phyloP scores from a whole-genome alignment of 2,329 filamentous ascomycete species.

The Xylariomycetidae sp. region DNA sequence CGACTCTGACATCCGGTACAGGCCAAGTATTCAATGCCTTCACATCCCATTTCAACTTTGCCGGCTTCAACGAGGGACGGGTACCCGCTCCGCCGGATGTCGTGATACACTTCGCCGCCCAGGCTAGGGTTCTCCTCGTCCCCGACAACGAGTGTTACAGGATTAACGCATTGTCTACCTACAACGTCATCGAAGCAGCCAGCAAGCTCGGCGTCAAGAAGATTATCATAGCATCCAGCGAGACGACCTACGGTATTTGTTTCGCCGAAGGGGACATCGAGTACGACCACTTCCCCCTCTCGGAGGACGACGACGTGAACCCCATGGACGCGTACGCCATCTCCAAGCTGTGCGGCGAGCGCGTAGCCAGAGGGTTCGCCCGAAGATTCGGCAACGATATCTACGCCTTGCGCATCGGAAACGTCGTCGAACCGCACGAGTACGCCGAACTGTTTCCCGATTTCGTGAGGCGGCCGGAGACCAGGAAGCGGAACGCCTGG shows the following conservation, averaged over 20 bases:
- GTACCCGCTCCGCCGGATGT: constrained; percentile 47
- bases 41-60: constrained; percentile 43
- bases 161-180: constrained; percentile 50
- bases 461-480: constrained; percentile 45
- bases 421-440: constrained; percentile 58
- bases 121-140: constrained; percentile 56
- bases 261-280: constrained; percentile 55
- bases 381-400: constrained; percentile 53
- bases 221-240: constrained; percentile 55
- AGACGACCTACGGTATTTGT: constrained; percentile 58
- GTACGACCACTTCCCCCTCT: constrained; percentile 53
- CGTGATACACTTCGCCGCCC: constrained; percentile 59
- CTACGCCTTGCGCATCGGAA: constrained; percentile 57
- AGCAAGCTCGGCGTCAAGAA: constrained; percentile 59
- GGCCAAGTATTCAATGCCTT: constrained; percentile 35
- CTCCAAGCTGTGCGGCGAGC: constrained; percentile 55
- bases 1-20: no score
- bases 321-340: constrained; percentile 60
- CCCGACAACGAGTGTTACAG: constrained; percentile 57
- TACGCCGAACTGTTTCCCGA: constrained; percentile 49
- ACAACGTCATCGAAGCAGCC: constrained; percentile 60
- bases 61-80: constrained; percentile 20
- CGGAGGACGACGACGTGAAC: constrained; percentile 54
- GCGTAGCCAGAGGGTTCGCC: constrained; percentile 52
- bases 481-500: constrained; percentile 55